These are phyloP conservation scores for Leucocoprinus birnbaumii DNA, from an alignment of 768 basidiomycete genomes.

Conservation along the genomic window DNA sequence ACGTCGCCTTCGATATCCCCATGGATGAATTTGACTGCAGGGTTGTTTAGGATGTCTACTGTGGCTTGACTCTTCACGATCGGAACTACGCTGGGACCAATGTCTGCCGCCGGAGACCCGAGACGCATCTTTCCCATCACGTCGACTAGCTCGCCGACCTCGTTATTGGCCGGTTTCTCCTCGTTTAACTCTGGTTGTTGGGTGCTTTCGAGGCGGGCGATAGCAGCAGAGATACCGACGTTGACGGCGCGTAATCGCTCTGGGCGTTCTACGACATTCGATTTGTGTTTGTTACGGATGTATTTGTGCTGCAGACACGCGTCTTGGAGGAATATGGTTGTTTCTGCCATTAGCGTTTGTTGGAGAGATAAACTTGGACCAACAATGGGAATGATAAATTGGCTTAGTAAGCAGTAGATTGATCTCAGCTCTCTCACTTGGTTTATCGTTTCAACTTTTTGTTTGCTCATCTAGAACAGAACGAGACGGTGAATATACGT, in stretches of 20 bases:
- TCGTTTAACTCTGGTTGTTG: slow-evolving; percentile 3
- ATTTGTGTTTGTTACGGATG: slow-evolving; percentile 73
- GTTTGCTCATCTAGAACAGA: too few relatives aligned
- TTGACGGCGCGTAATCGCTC: slow-evolving; percentile 85
- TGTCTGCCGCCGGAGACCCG: slow-evolving; percentile 10
- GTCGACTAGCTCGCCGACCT: slow-evolving; percentile 19
- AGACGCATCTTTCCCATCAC: slow-evolving; percentile 25
- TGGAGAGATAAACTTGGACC: background rate
- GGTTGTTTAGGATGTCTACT: slow-evolving; percentile 52
- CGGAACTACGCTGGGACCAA: slow-evolving; percentile 26
- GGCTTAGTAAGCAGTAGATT: background rate
- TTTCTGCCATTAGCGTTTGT: slow-evolving; percentile 4
- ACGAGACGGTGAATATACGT: too few relatives aligned
- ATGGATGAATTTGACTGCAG: slow-evolving; percentile 73
- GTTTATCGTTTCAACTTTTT: background rate
- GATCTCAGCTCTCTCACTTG: too few relatives aligned
- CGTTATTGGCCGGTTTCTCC: background rate
- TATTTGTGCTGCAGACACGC: slow-evolving; percentile 72
- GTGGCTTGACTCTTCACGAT: slow-evolving; percentile 53
- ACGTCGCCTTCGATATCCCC: slow-evolving; percentile 66
- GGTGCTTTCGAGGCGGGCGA: slow-evolving; percentile 59
- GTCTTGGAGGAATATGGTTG: slow-evolving; percentile 59
- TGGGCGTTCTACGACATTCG: slow-evolving; percentile 85
- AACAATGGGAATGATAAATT: background rate
- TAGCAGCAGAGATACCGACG: slow-evolving; percentile 76